Evolutionary conservation across 2,329 filamentous ascomycete genomes (phyloP), one percentile per base, ranked within the genome.

Genomic region (Sarocladium strictum): DNA sequence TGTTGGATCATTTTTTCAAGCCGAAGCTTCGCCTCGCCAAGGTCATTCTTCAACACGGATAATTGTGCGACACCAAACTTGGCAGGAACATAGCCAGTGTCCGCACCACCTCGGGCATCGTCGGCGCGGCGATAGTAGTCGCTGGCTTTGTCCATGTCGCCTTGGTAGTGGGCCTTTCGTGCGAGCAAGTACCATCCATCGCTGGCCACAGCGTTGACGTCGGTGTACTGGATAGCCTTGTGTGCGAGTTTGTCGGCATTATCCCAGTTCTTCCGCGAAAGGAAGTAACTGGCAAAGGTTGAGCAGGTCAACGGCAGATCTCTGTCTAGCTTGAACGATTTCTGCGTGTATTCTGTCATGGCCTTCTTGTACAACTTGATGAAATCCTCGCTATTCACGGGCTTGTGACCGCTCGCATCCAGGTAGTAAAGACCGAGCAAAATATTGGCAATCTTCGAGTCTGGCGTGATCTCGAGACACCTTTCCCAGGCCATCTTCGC

Each of bases 121-220:
- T 99, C 94, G 1, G 95, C 89, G 61, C 89, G 86, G 54, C 85
- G 84, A 70, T 99, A 99, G 69, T 87, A 96, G 63, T 96, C 90
- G 19, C 81, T 83, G 2, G 94, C 93, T 55, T 84, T 86, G 19
- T 86, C 78, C 6, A 83, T 72, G 56, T 97, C 85, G 40, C 87
- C 87, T 56, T 84, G 81, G 61, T 90, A 90, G 66, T 99, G 94
- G 59, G 93, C 90, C 67, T 96, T 97, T 57, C 92, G 81, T 26
- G 91, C 94, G 38, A 97, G 81, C 9, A 97, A 74, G 70, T 97
- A 99, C 92, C 93, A 97, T 33, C 94, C 95, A 67, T 99, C 95
- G 71, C 93, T 96, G 23, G 93, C 93, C 68, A 97, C 90, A 3
- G 92, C 90, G 68, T 96, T 96, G 62, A 97, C 90, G 66, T 99